Evolutionary conservation across 2,329 filamentous ascomycete genomes (phyloP), one percentile per base, ranked within the genome.

Genomic region (Leptographium radiaticola): DNA sequence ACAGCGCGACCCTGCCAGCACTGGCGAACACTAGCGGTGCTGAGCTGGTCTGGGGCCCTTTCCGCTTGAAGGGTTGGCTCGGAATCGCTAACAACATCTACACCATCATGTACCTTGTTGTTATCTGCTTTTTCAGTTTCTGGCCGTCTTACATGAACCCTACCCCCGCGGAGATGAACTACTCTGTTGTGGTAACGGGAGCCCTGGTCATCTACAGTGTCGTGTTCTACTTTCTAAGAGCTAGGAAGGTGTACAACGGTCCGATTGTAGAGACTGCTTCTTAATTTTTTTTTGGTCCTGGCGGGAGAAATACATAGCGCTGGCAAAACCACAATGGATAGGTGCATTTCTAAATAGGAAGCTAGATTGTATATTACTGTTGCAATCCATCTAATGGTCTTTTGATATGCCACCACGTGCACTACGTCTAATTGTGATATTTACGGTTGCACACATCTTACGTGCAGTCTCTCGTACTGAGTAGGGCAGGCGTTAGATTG

Each of bases 1-100:
- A 77, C 62, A 73, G 76, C 58, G 72, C 71, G 56, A 68, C 73
- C 9, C 75, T 73, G 1, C 66, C 79, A 15, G 70, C 70, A 18
- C 67, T 75, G 51, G 71, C 69, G 34, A 70, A 72, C 2, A 67
- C 77, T 10, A 70, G 76, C 49, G 69, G 70, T 10, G 74, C 72
- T n/a, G 77, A 77, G 58, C 70, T 77, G 53, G 65, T 76, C 47
- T 71, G 71, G 39, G 67, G 72, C 47, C 58, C 64, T n/a, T 68
- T 72, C 55, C 62, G 75, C 6, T 62, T 74, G 49, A 69, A 66
- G 56, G 73, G 73, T 2, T 55, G 59, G 2, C 66, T 60, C 52
- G 72, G 73, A 0, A 61, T 70, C 2, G 53, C 64, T 1, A 61
- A 75, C 53, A 75, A 75, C 51, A 51, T 63, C 10, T 70, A 65